These are phyloP conservation scores for Silene coronaria DNA, from an alignment of 179 eudicot species.

Conservation along the genomic window DNA sequence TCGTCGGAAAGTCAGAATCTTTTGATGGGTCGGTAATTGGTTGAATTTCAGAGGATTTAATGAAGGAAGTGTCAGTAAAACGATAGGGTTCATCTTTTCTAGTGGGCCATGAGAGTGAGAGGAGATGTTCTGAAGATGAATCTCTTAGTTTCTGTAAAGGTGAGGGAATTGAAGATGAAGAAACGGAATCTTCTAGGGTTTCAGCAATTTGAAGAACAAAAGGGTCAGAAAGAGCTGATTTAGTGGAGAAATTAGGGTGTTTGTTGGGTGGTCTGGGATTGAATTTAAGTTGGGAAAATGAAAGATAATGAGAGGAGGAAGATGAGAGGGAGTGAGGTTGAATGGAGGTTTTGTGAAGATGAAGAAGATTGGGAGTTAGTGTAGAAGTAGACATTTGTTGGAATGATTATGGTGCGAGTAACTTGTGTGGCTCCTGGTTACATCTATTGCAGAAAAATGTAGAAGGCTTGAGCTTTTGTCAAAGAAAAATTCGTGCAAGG, in stretches of 20 bases:
- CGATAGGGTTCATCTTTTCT: slow-evolving; percentile 82
- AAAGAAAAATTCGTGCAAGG: no score
- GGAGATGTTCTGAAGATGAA: slow-evolving; percentile 63
- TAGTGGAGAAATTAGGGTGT: slow-evolving; percentile 23
- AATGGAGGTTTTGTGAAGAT: slow-evolving; percentile 16
- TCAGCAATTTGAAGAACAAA: slow-evolving; percentile 89
- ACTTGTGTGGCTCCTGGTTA: not conserved
- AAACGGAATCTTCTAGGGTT: slow-evolving; percentile 74
- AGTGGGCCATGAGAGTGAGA: slow-evolving; percentile 78
- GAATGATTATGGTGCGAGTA: not conserved
- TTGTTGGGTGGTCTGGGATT: slow-evolving; percentile 23
- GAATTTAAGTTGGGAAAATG: slow-evolving; percentile 18
- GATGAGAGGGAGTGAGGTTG: not conserved
- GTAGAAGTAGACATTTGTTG: slow-evolving; percentile 46
- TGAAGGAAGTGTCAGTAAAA: slow-evolving; percentile 76
- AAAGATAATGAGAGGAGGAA: not conserved
- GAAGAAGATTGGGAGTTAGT: slow-evolving; percentile 25
- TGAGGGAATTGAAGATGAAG: slow-evolving; percentile 38
- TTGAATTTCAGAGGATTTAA: slow-evolving; percentile 50
- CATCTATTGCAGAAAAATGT: not conserved
- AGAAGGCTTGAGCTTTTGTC: no score
- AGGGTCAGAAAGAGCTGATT: slow-evolving; percentile 69
- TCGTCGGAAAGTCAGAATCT: slow-evolving; percentile 12
- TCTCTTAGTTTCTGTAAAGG: slow-evolving; percentile 69
- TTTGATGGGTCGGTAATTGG: slow-evolving; percentile 40